phyloP scores from a whole-genome alignment of 2,329 filamentous ascomycete species.

The Aspergillus nomiae region DNA sequence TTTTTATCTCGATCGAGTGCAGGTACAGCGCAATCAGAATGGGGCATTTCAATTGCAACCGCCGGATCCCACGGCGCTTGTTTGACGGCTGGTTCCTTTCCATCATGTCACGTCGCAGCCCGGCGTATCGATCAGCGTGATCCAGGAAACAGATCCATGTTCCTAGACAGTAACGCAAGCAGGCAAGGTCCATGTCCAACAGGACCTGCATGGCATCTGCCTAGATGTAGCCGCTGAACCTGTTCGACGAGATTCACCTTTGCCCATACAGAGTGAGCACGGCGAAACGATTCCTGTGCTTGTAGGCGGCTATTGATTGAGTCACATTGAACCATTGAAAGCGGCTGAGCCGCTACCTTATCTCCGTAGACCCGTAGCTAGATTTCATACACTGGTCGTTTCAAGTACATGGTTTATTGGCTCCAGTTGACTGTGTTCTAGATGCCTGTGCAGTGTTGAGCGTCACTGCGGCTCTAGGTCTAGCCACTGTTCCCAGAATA shows the following conservation, averaged over 20 bases:
- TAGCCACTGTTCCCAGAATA: slow-evolving; percentile 8
- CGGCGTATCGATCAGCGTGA: neutral
- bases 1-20: neutral
- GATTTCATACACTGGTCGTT: neutral
- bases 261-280: neutral
- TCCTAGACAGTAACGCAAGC: neutral
- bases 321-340: neutral
- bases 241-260: neutral
- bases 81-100: neutral
- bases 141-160: neutral
- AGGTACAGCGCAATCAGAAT: neutral
- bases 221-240: neutral
- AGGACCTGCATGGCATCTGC: neutral
- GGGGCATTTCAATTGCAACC: neutral
- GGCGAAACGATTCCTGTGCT: neutral
- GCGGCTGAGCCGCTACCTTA: neutral
- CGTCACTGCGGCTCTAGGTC: neutral
- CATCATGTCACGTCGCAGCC: neutral
- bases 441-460: neutral
- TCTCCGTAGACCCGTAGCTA: neutral
- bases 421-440: neutral
- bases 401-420: neutral
- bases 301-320: neutral
- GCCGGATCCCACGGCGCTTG: neutral
- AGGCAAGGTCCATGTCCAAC: neutral